Evolutionary conservation across 2,329 filamentous ascomycete species (phyloP).

Genomic region (Tolypocladium inflatum): DNA sequence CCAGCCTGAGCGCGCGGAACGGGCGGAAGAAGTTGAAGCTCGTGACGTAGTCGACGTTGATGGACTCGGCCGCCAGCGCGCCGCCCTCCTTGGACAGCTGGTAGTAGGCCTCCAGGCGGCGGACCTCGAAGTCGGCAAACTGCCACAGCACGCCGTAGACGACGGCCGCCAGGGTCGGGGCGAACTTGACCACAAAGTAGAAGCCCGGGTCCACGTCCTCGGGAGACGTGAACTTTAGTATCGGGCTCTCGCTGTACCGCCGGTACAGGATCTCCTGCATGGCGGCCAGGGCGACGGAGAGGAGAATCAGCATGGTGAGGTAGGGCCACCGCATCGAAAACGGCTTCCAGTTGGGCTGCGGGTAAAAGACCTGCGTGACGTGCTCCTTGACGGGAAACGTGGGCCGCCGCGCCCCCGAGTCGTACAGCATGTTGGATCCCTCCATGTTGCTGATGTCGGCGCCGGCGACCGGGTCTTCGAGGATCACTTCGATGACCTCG

Average conservation of each 20-base stretch:
- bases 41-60: conserved; percentile 68
- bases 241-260: conserved; percentile 30
- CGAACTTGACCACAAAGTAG: conserved; percentile 56
- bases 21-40: conserved; percentile 57
- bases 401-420: conserved; percentile 23
- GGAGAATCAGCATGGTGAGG: conserved; percentile 38
- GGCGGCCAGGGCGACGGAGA: conserved; percentile 43
- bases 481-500: conserved; percentile 49
- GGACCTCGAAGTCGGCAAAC: conserved; percentile 56
- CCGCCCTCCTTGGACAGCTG: conserved; percentile 53
- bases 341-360: conserved; percentile 58
- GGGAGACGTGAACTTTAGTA: conserved; percentile 41
- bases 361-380: conserved; percentile 44
- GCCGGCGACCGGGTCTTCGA: conserved; percentile 28
- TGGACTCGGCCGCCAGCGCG: conserved; percentile 52
- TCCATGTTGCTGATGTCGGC: conserved; percentile 44
- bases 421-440: conserved; percentile 25
- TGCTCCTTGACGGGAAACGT: conserved; percentile 27
- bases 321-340: conserved; percentile 57
- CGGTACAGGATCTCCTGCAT: conserved; percentile 47
- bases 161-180: conserved; percentile 52
- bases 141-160: conserved; percentile 57
- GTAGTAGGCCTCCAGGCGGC: conserved; percentile 57
- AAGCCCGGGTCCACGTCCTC: conserved; percentile 37
- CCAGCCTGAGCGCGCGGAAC: conserved; percentile 48